These are phyloP conservation scores for Xylaria sp. DNA, from an alignment of 2,329 filamentous ascomycete species.

Conservation along the genomic window DNA sequence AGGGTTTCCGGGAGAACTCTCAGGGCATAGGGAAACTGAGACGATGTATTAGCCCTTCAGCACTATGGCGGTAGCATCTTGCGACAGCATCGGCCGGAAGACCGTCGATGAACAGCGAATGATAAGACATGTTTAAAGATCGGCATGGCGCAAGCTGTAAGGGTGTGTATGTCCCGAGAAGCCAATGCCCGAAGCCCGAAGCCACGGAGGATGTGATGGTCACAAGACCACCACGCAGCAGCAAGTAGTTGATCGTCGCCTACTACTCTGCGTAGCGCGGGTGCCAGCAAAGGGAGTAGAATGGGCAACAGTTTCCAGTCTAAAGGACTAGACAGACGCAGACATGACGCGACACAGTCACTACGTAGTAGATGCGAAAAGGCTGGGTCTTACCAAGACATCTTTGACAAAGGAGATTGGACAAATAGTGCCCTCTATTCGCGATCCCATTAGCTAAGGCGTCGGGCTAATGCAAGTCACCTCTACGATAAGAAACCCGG, in stretches of 20 bases:
- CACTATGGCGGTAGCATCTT: slow-evolving; percentile 2
- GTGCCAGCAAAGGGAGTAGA: slow-evolving; percentile 37
- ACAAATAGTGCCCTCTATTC: slow-evolving; percentile 81
- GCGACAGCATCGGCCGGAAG: slow-evolving; percentile 20
- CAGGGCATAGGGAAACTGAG: slow-evolving; percentile 81
- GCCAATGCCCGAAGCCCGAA: slow-evolving; percentile 33
- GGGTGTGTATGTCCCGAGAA: slow-evolving; percentile 25
- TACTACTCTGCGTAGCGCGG: slow-evolving; percentile 35
- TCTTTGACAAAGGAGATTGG: slow-evolving; percentile 88
- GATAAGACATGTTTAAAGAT: slow-evolving; percentile 26
- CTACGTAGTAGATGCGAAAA: slow-evolving; percentile 22
- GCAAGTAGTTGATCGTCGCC: slow-evolving; percentile 38
- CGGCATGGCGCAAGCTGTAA: slow-evolving; percentile 29
- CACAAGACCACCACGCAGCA: slow-evolving; percentile 35
- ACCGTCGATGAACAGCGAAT: slow-evolving; percentile 27
- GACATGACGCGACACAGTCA: slow-evolving; percentile 20
- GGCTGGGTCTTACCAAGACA: slow-evolving; percentile 72
- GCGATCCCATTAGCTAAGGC: slow-evolving; percentile 55
- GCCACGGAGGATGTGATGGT: slow-evolving; percentile 32
- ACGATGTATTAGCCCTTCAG: slow-evolving; percentile 26
- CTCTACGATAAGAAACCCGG: slow-evolving; percentile 38
- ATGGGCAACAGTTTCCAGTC: slow-evolving; percentile 13
- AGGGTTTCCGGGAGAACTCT: slow-evolving; percentile 72
- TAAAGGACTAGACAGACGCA: background rate
- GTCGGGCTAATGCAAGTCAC: slow-evolving; percentile 50